Percentiles rank a stretch among this genome's conserved stretches.
phyloP scores from a whole-genome alignment of 768 basidiomycete genomes.

The Russula virescens region DNA sequence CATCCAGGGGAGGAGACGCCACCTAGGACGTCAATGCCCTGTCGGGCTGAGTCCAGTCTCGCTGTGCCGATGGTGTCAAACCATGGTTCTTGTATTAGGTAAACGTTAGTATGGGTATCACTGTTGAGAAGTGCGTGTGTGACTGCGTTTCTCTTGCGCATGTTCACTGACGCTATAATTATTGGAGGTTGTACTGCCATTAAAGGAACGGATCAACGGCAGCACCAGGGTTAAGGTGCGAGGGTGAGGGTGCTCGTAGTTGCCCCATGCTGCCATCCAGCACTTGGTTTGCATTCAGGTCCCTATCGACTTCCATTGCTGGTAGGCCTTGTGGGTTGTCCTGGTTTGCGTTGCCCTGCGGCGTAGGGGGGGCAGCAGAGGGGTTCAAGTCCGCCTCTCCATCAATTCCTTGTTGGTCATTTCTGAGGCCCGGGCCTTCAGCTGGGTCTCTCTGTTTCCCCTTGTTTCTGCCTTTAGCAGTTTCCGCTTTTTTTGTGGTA shows the following conservation, averaged over 20 bases:
- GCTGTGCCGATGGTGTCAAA: not conserved
- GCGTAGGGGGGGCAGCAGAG: no score
- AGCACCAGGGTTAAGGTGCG: not conserved
- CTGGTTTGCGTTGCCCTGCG: no score
- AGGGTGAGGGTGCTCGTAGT: not conserved
- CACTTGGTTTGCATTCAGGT: no score
- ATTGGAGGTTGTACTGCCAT: not conserved
- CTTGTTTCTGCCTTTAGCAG: not conserved
- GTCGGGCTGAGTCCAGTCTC: not conserved
- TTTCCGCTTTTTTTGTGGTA: no score
- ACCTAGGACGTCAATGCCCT: not conserved
- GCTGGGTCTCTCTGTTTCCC: no score
- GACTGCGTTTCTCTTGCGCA: not conserved
- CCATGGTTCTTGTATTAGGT: not conserved
- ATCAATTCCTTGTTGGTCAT: no score
- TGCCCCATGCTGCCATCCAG: no score
- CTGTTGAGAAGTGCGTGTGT: not conserved
- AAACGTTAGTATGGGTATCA: not conserved
- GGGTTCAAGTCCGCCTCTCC: no score
- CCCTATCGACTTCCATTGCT: no score
- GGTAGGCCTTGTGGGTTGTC: no score
- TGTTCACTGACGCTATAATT: not conserved
- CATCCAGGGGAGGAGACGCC: not conserved
- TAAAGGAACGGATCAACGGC: not conserved
- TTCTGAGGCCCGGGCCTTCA: not conserved